Evolutionary conservation across 805 yeast species (phyloP), one percentile per base, ranked within the genome.

Genomic region (Yarrowia porcina): DNA sequence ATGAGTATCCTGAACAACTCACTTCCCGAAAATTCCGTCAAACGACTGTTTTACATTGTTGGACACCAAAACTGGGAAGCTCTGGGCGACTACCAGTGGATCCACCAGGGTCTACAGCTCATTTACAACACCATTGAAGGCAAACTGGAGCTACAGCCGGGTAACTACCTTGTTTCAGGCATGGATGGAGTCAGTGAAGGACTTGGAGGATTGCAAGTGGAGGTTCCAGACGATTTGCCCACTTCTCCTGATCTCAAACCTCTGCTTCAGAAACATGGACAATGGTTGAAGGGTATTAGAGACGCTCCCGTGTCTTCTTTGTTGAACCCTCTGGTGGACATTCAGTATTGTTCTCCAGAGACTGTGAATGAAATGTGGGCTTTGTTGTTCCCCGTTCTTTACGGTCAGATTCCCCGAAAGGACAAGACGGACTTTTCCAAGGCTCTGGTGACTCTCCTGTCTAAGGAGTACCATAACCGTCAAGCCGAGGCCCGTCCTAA

Each of bases 61-160:
- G 79, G 93, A 38, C 98, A 94, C 69, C 99, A 94, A 72, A 93
- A 90, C 70, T 94, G 99, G 99, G 99, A 94, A 71, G 88, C 83
- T 67, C 77, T 94, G 38, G 92, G 96, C 0, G 99, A 94, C 67
- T 89, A 88, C 69, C 89, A 91, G 42, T 94, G 99, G 99, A 75
- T 93, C 65, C 90, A 90, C 72, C 98, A 93, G 73, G 98, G 97
- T 0, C 78, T 90, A 18, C 97, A 92, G 71, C 75, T 96, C 28
- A 75, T 94, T 7, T 90, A 87, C 70, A 96, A 94, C 0, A 80
- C 96, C 0, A 85, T 89, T 67, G 87, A 86, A 64, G 73, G 73
- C 63, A 72, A 70, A 1, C 68, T 90, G 18, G 74, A 72, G 23
- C 72, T 89, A 49, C 73, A 75, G 2, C 47, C 71, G 73, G n/a